A percentile compares a stretch with the other conserved stretches of the same genome.
phyloP scores from a whole-genome alignment of 768 basidiomycete genomes.

The Russula olivacea region DNA sequence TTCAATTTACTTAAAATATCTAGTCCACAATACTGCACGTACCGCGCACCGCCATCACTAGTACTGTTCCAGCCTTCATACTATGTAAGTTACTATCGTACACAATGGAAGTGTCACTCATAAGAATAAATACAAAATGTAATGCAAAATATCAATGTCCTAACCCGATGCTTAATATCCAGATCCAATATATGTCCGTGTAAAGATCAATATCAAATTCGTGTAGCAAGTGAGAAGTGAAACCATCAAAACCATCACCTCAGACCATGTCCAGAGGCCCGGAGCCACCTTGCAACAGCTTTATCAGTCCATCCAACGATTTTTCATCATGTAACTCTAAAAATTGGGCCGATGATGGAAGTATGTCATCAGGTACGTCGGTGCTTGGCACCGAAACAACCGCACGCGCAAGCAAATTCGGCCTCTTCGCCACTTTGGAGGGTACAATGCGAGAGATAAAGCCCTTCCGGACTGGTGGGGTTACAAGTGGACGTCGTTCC shows the following conservation, averaged over 20 bases:
- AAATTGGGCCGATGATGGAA: background rate
- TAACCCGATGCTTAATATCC: background rate
- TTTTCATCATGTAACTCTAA: background rate
- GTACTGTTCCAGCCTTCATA: no score
- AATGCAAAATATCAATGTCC: no score
- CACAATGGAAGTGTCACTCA: no score
- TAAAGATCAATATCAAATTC: background rate
- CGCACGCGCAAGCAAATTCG: background rate
- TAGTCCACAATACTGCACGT: no score
- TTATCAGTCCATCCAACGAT: background rate
- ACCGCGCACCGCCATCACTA: no score
- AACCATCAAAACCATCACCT: background rate
- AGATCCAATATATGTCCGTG: background rate
- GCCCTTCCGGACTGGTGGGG: background rate
- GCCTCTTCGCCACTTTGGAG: background rate
- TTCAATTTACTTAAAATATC: no score
- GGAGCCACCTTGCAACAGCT: background rate
- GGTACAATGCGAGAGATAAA: slow-evolving; percentile 15
- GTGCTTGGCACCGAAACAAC: background rate
- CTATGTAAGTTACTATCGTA: no score
- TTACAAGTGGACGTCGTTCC: background rate
- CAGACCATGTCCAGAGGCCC: background rate
- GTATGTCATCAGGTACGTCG: background rate
- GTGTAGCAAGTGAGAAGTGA: background rate
- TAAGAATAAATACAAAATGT: no score